These are phyloP conservation scores for Neonothopanus nambi DNA, from an alignment of 1,284 basidiomycete genomes.

Conservation along the genomic window DNA sequence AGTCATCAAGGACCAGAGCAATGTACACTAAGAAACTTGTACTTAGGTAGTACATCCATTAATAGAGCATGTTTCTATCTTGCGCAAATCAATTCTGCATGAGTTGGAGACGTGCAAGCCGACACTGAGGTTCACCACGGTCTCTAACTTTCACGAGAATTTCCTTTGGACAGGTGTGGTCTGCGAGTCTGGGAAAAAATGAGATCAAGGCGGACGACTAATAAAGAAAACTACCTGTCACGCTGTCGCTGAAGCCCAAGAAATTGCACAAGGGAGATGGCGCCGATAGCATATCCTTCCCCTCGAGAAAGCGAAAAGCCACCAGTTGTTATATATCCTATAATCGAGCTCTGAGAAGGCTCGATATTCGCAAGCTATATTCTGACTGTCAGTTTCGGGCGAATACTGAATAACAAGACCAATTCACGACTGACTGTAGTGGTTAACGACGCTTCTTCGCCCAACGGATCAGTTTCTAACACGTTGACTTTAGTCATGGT, in stretches of 20 bases:
- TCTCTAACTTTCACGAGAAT: constrained; percentile 51
- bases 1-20: neutral
- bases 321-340: constrained; percentile 83
- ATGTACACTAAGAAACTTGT: neutral
- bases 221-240: constrained; percentile 39
- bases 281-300: constrained; percentile 72
- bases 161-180: neutral
- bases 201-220: neutral
- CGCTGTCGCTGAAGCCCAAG: constrained; percentile 54
- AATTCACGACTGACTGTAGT: neutral
- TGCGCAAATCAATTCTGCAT: constrained; percentile 20
- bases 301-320: constrained; percentile 78
- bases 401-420: neutral
- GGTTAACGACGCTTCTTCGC: constrained; percentile 20
- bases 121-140: constrained; percentile 43
- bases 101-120: constrained; percentile 40
- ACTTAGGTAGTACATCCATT: neutral
- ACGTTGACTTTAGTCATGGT: constrained; percentile 26
- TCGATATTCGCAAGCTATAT: constrained; percentile 46
- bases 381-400: constrained; percentile 4
- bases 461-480: constrained; percentile 16
- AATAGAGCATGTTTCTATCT: neutral
- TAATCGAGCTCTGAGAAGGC: constrained; percentile 44
- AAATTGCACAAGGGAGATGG: constrained; percentile 58
- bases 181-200: neutral